Conservation (phyloP, 2,329 filamentous ascomycete species). For the Fusarium sp. region DNA sequence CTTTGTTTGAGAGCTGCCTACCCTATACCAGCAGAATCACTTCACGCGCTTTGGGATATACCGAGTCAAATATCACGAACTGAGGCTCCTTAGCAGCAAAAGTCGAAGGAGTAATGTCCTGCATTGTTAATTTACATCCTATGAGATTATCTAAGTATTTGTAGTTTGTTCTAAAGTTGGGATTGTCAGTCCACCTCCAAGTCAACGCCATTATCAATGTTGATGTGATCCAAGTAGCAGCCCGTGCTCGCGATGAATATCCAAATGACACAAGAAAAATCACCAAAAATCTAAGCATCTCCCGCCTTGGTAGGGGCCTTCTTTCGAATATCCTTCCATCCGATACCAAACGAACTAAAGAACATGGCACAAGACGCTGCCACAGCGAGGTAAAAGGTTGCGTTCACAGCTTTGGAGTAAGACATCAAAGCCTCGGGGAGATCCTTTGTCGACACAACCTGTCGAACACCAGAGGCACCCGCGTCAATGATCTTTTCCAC, state of each 20-base stretch:
- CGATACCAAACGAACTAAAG: constrained; percentile 56
- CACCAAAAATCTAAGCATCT: constrained; percentile 26
- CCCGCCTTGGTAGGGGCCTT: constrained; percentile 33
- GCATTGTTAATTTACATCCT: background rate
- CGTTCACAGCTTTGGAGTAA: constrained; percentile 52
- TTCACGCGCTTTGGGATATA: background rate
- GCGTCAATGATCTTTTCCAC: constrained; percentile 52
- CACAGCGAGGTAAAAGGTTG: constrained; percentile 47
- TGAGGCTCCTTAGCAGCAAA: background rate
- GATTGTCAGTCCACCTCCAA: background rate
- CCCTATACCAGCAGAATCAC: background rate
- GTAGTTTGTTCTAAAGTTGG: background rate
- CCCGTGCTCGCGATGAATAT: background rate
- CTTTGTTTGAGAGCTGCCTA: background rate
- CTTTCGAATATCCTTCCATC: constrained; percentile 59
- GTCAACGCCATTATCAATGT: background rate
- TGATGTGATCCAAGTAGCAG: background rate
- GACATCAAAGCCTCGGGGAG: constrained; percentile 53
- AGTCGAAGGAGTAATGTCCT: background rate
- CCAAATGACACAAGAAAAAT: background rate
- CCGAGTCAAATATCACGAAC: too few species aligned
- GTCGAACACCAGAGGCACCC: constrained; percentile 55
- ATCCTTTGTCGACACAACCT: constrained; percentile 44
- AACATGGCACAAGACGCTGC: constrained; percentile 48
- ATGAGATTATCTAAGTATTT: background rate